Base-by-base conservation (phyloP, 192 early-diverging fungal genomes). In the Podochytrium sp. region DNA sequence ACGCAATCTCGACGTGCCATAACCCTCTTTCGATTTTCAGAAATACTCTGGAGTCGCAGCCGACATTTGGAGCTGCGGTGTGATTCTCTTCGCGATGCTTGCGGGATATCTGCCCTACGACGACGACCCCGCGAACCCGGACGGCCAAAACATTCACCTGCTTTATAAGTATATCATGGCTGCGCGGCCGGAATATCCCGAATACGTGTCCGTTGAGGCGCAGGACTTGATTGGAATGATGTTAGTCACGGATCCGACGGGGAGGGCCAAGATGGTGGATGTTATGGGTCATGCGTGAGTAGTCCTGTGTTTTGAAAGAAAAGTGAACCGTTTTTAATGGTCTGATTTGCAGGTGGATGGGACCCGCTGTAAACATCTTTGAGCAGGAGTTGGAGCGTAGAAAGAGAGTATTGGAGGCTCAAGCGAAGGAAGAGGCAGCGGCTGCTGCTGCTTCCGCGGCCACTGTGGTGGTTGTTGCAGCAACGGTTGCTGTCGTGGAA, bases 11-110 rank as follows among this genome's bases (percentile, higher is more conserved):
- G 10, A 47, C 20, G 43, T 1, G 2, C 5, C n/a, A 2, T 59
- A 2, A 76, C 4, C 51, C 37, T 74, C 41, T 74, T 34, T n/a
- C 18, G 41, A 25, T 23, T 39, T 38, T 2, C 58, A 95, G 33
- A 87, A 93, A 3, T 99, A 99, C 78, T 95, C 96, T 1, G 98
- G 96, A 25, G 92, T 93, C 14, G 92, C 93, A 3, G 96, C 96
- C 0, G 98, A 99, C 80, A 96, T 98, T 65, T 99, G 98, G 98
- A 94, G 92, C 55, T 98, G 96, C 79, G 98, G 98, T 55, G 98
- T 99, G 20, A 99, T 99, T 57, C 74, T 99, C 53, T 87, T 85
- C 65, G 84, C 87, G 14, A 87, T 88, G 87, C 80, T 88, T 20
- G 89, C 87, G 50, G 87, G 87, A n/a, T 88, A 87, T 55, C 79